Base-by-base conservation (phyloP, 139 green algal species). In the Volvox africanus region DNA sequence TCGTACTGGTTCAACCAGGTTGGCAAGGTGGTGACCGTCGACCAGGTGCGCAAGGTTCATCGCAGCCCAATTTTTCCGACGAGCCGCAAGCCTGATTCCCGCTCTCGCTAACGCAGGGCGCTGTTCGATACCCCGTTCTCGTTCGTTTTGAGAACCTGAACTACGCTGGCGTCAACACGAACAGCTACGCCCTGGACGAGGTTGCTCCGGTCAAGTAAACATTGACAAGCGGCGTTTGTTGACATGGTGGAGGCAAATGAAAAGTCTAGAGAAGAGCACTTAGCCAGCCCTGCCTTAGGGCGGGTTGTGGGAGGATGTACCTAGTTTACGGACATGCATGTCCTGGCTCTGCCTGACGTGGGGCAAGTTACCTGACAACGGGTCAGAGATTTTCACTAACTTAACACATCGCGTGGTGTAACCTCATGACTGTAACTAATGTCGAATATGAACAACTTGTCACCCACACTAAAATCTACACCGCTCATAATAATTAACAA, bases 1-100 rank as follows among this genome's bases (percentile, higher is more conserved):
- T 99, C 96, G 44, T 99, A 99, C 97, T 99, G 98, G 98, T 99
- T 96, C 97, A 98, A 99, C 89, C 96, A 99, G 93, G 96, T 93
- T 67, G 98, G 98, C 94, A 99, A 99, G 96, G 98, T 99, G 12
- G 97, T 99, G 32, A 99, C 97, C 68, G 98, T 99, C 32, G 98
- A 99, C 94, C 97, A 99, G 97, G 95, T 97, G 92, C 78, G 93
- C 71, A 21, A 35, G 71, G 62, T 61, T 16, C 44, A 55, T 55
- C 9, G 5, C 44, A 9, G 44, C 44, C 44, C 44, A 9, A 55
- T 14, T 9, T 55, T 55, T 55, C 44, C 5, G 44, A 55, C 44
- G 44, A 9, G 44, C 44, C 44, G 44, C 5, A 14, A 9, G 44
- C 44, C 44, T 55, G 44, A 55, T 55, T 9, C 44, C 44, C 44